Base-by-base conservation (phyloP, 371 early-diverging fungal genomes). In the Chytridium lagenaria region DNA sequence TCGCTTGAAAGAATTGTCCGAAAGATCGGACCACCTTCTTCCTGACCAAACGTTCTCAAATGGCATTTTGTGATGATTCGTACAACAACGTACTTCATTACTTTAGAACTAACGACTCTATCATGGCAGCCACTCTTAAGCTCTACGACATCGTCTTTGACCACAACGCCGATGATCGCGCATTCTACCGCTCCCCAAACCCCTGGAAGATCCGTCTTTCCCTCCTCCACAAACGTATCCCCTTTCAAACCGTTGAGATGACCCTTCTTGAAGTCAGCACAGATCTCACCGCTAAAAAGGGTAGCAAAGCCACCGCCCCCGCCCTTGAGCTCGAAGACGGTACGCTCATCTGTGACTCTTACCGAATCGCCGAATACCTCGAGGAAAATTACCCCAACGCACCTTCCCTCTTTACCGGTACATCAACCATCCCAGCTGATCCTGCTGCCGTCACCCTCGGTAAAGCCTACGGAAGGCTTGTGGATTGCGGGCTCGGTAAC, bases 181-280 rank as follows among this genome's bases (percentile, higher is more conserved):
- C 30, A 77, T 74, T 68, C n/a, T n/a, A n/a, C n/a, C n/a, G n/a
- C n/a, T n/a, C n/a, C n/a, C n/a, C n/a, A n/a, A n/a, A n/a, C n/a
- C 51, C 70, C n/a, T 77, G 78, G 78, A 77, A 77, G 55, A 39
- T 64, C 22, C 74, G 69, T 26, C 61, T 77, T 50, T 16, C 59
- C 38, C 70, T 77, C 26, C 74, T 77, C 22, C 78, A 66, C 64
- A 77, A 77, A 59, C 31, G 37, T 23, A 39, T 77, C 63, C 55
- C 73, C 28, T 57, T 73, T 50, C 55, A 72, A 49, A 65, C 65
- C 68, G 52, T 37, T 19, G 36, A 19, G 22, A 50, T 71, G 7
- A 67, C 70, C 67, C 44, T 61, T 26, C 28, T 33, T 36, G 71
- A 65, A 34, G 12, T 74, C 55, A 15, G 34, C 49, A 55, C 22